phyloP scores from a whole-genome alignment of 1,284 basidiomycete species.

The Ceratobasidium sp. region DNA sequence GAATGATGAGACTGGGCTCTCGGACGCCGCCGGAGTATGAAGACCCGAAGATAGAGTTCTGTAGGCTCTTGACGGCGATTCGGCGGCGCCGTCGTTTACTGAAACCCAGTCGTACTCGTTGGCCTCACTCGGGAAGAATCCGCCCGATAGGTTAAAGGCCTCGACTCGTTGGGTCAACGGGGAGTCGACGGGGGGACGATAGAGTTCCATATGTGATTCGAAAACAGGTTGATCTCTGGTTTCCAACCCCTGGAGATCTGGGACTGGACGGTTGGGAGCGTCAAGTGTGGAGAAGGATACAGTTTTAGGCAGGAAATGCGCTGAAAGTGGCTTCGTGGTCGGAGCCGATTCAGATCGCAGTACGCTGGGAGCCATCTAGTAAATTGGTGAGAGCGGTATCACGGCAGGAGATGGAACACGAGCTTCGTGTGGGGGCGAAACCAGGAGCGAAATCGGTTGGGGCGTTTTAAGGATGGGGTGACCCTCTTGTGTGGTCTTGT shows the following conservation, averaged over 20 bases:
- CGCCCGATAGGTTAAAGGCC: constrained; percentile 38
- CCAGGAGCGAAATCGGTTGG: constrained; percentile 16
- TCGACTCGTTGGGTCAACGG: constrained; percentile 36
- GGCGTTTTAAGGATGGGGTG: constrained; percentile 37
- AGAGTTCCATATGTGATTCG: constrained; percentile 18
- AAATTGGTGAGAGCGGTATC: not conserved
- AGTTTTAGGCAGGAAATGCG: constrained; percentile 40
- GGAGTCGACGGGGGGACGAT: constrained; percentile 31
- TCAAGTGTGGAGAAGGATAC: constrained; percentile 37
- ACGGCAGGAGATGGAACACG: not conserved
- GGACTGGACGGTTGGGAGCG: constrained; percentile 2
- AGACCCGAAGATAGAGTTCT: not conserved
- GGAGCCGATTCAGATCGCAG: constrained; percentile 34
- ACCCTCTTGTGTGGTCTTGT: constrained; percentile 25
- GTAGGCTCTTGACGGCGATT: not conserved
- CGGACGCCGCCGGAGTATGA: not conserved
- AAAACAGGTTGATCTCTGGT: not conserved
- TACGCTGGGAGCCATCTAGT: constrained; percentile 20
- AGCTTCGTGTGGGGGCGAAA: not conserved
- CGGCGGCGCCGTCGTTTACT: not conserved
- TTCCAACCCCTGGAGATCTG: not conserved
- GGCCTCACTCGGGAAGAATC: constrained; percentile 38
- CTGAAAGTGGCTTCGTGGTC: constrained; percentile 38
- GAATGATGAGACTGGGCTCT: constrained; percentile 20
- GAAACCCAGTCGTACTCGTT: constrained; percentile 41